Base-by-base conservation (phyloP, 345 rosid genomes). In the Firmiana major region DNA sequence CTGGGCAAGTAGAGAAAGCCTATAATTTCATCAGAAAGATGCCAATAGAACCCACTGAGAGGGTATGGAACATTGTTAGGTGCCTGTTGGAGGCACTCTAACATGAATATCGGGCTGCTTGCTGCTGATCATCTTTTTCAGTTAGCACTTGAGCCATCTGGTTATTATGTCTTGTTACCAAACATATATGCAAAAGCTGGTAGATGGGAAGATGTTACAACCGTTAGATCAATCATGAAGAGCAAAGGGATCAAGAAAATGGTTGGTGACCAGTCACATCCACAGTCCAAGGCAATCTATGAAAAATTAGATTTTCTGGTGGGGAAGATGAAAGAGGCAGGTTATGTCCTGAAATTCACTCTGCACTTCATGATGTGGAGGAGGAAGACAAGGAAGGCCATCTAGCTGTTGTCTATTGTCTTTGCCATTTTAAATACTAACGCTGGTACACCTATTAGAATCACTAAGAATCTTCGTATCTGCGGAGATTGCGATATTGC, bases 111-210 rank as follows among this genome's bases (percentile, higher is more conserved):
- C 26, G 97, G 95, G 38, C 84, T 90, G 43, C 66, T 90, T 48
- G 97, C 94, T 59, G 94, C 93, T 68, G 93, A 90, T 82, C 81
- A 75, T 63, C 88, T 92, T 59, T 85, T 89, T 48, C 80, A 79
- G 51, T 79, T 92, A 78, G 90, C 88, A 75, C 93, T 93, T 0
- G 81, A 89, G 67, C 93, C 87, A 62, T 89, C 88, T 0, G 94
- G 94, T 42, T 90, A 89, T 66, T 87, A 89, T 76, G 93, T 90
- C 66, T 82, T 92, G 85, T 80, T 92, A 71, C 90, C 97, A 1
- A 90, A 92, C 84, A 88, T 90, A 1, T 92, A 87, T 74, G 97
- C 97, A 9, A 92, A 90, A 76, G 92, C 91, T 57, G 93, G 93
- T 51, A 87, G 84, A 85, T 92, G 97, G 97, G 84, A 87, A 71